phyloP scores from a whole-genome alignment of 208 protist genomes.

The Zelonia costaricensis region DNA sequence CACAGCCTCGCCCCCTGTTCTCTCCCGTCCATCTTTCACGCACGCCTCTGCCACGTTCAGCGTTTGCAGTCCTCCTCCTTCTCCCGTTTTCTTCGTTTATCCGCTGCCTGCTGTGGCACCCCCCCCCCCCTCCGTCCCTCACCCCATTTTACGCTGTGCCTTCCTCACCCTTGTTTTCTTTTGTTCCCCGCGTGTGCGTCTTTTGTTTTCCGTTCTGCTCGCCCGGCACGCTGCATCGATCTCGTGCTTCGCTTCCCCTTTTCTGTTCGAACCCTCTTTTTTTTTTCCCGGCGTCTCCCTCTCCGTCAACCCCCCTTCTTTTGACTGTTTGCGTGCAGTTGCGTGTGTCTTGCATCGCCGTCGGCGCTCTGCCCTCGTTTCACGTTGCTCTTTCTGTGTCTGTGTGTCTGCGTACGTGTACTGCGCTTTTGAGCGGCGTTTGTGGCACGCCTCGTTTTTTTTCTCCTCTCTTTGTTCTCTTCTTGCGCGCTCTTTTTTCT shows the following conservation, averaged over 20 bases:
- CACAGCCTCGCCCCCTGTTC: neutral
- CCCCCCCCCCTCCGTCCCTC: neutral
- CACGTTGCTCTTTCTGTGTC: neutral
- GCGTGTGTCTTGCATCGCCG: neutral
- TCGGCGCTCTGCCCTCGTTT: neutral
- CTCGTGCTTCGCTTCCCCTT: neutral
- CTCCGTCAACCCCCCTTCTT: neutral
- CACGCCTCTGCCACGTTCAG: no score
- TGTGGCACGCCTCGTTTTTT: neutral
- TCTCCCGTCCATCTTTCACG: neutral
- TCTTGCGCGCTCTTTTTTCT: neutral
- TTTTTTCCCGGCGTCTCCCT: neutral
- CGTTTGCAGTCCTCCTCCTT: neutral
- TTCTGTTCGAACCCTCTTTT: neutral
- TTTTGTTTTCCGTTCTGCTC: constrained; percentile 6
- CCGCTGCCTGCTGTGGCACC: constrained; percentile 3
- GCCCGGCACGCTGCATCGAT: neutral
- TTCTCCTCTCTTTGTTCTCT: neutral
- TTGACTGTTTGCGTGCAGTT: neutral
- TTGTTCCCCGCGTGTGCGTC: constrained; percentile 1
- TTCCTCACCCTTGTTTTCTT: constrained; percentile 1
- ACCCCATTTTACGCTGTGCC: neutral
- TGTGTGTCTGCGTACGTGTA: neutral
- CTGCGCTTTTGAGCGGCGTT: no score
- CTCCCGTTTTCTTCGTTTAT: constrained; percentile 12